Evolutionary conservation across 2,329 filamentous ascomycete genomes (phyloP), one percentile per base, ranked within the genome.

Genomic region (Curvularia spicifera): DNA sequence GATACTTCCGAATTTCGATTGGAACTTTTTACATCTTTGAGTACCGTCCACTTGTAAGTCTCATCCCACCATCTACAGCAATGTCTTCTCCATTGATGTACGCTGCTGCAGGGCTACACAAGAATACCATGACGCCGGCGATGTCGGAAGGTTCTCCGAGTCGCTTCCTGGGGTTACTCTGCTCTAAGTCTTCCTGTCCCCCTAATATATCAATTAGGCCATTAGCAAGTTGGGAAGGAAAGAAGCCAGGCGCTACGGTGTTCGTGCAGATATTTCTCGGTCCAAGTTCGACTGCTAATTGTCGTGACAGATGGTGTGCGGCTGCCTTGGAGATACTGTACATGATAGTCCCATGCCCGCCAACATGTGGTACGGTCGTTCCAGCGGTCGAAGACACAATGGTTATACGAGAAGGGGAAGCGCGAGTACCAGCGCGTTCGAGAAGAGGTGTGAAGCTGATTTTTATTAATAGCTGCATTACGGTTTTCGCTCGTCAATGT

Each of bases 291-390:
- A 79, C 65, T 5, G 77, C 77, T 7, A 79, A 66, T 26, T 78
- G 74, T n/a, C 76, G 63, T 7, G 71, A 68, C 13, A 79, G 60
- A 40, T 78, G 77, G 51, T 76, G 72, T 18, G 71, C 76, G 6
- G 77, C 77, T 3, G 77, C 77, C 56, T 79, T 79, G 7, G 76
- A 78, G 42, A 73, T 70, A 22, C 73, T 74, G 65, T 79, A 79
- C 69, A 76, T 76, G 49, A 77, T 76, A 2, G 76, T 77, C 20
- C 75, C 76, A 40, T 76, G 67, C 10, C 77, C 72, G 20, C 76
- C 76, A 2, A 76, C 67, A 51, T 76, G 72, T 0, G 73, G 68
- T 4, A 78, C 76, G n/a, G 69, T 75, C 3, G 69, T 67, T n/a
- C 75, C 77, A 2, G 74, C 75, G 7, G 64, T 71, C 3, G 74